Percentiles rank a stretch among this genome's conserved stretches.
These are phyloP conservation scores for Dujonia santamariae DNA, from an alignment of 1,139 yeast species.

Conservation along the genomic window DNA sequence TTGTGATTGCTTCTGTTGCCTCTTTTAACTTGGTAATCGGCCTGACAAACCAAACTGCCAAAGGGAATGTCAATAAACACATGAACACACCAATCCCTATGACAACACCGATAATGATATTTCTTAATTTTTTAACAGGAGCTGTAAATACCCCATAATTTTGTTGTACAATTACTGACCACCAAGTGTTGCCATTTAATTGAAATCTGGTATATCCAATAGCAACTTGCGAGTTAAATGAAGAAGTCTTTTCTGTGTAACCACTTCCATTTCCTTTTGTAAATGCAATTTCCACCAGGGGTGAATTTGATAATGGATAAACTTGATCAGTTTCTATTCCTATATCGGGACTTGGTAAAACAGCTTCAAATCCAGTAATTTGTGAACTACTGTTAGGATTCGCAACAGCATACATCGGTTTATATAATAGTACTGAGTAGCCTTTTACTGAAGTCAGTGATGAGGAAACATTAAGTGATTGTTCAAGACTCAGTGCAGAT, in stretches of 20 bases:
- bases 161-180: constrained; percentile 81
- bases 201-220: constrained; percentile 66
- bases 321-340: constrained; percentile 19
- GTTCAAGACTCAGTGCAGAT: constrained; percentile 50
- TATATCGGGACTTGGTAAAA: constrained; percentile 27
- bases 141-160: constrained; percentile 53
- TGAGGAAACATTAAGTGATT: constrained; percentile 42
- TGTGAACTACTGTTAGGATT: constrained; percentile 7
- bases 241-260: constrained; percentile 41
- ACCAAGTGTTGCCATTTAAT: constrained; percentile 45
- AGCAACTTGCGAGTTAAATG: constrained; percentile 49
- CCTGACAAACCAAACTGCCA: constrained; percentile 80
- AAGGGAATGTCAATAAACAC: constrained; percentile 71
- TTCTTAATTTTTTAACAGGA: constrained; percentile 61
- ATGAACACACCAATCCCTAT: constrained; percentile 77
- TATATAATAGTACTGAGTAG: constrained; percentile 32
- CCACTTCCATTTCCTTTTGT: constrained; percentile 42
- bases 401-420: constrained; percentile 24
- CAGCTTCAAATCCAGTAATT: constrained; percentile 32
- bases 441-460: constrained; percentile 15
- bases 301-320: constrained; percentile 27
- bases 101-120: constrained; percentile 75
- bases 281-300: constrained; percentile 42
- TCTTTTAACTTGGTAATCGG: constrained; percentile 80
- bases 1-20: constrained; percentile 69